phyloP scores from a whole-genome alignment of 2,329 filamentous ascomycete species.

The Beauveria sp. region DNA sequence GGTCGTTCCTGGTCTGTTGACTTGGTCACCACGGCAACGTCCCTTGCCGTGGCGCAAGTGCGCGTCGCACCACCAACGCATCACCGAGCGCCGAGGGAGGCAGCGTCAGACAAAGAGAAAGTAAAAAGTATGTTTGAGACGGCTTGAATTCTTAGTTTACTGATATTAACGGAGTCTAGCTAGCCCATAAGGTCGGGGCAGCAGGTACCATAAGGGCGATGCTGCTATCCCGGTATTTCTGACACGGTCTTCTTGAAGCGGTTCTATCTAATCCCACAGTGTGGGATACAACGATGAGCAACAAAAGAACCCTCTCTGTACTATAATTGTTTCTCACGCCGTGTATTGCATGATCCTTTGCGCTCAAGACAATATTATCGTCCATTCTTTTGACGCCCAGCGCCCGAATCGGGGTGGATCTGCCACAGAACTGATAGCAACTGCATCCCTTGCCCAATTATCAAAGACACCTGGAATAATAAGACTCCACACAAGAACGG shows the following conservation, averaged over 20 bases:
- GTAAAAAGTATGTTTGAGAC: conserved; percentile 6
- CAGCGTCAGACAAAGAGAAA: conserved; percentile 6
- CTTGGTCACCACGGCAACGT: conserved; percentile 27
- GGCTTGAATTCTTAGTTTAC: neutral
- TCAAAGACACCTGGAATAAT: conserved; percentile 9
- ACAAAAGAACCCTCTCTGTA: neutral
- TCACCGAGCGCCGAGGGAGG: conserved; percentile 10
- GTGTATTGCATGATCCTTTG: neutral
- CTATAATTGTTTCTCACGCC: too few species aligned
- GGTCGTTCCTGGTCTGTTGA: conserved; percentile 21
- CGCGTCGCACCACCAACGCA: conserved; percentile 11
- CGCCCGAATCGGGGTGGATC: neutral
- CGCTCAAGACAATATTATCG: neutral
- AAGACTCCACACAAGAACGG: conserved; percentile 3
- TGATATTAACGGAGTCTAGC: neutral
- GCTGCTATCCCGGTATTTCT: neutral
- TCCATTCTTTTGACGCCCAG: neutral
- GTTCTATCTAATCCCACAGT: neutral
- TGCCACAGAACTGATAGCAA: neutral
- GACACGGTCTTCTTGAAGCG: neutral
- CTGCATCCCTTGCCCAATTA: conserved; percentile 3
- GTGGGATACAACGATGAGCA: too few species aligned
- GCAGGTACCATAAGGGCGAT: neutral
- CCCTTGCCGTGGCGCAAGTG: neutral
- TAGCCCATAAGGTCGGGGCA: neutral